These are phyloP conservation scores for Wickerhamomyces xylosicus DNA, from an alignment of 805 yeast genomes.

Conservation along the genomic window DNA sequence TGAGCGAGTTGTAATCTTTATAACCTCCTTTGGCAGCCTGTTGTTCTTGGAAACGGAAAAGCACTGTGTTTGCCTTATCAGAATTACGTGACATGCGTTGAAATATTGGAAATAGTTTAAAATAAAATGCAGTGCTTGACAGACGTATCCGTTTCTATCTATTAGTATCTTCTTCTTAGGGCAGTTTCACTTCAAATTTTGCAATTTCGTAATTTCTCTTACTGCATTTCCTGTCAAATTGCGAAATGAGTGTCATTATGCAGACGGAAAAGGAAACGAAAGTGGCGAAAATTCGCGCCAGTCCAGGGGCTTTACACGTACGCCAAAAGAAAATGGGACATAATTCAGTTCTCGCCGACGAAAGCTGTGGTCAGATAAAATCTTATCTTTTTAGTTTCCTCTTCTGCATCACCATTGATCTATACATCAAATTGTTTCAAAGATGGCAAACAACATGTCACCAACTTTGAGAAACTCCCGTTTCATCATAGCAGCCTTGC, in stretches of 20 bases:
- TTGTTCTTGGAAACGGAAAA: slow-evolving; percentile 54
- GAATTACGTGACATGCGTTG: slow-evolving; percentile 67
- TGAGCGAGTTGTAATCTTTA: slow-evolving; percentile 40
- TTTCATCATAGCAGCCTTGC: slow-evolving; percentile 38
- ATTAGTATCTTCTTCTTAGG: no score
- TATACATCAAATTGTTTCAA: no score
- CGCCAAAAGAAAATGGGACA: not conserved
- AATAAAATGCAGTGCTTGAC: no score
- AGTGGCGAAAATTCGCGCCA: no score
- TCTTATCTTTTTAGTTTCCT: no score
- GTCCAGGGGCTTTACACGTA: no score
- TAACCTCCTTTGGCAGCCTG: slow-evolving; percentile 51
- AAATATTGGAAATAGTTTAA: no score
- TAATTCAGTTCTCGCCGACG: no score
- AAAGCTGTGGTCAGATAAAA: no score
- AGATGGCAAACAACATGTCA: slow-evolving; percentile 4
- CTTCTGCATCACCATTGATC: no score
- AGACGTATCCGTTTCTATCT: no score
- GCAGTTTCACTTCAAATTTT: not conserved
- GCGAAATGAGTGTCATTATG: not conserved
- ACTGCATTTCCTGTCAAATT: not conserved
- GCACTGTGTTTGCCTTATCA: slow-evolving; percentile 66
- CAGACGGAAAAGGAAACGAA: no score
- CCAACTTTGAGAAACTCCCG: slow-evolving; percentile 39
- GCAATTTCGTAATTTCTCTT: not conserved